Conservation (phyloP, 83 land plant genomes). For the Thuja plicata region DNA sequence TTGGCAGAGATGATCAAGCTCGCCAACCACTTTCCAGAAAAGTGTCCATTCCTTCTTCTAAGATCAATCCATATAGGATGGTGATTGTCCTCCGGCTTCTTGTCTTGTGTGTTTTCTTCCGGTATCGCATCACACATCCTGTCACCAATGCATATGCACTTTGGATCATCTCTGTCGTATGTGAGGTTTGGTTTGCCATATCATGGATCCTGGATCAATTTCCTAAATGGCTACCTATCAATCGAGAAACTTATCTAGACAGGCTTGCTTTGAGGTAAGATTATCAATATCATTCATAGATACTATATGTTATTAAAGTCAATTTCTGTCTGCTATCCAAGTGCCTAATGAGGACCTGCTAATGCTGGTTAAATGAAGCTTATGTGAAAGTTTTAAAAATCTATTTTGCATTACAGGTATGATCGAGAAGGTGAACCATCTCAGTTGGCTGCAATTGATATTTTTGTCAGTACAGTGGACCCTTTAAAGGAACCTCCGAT, state of each 20-base stretch:
- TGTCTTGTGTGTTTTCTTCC: slow-evolving; percentile 43
- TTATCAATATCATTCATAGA: not conserved
- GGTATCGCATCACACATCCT: slow-evolving; percentile 56
- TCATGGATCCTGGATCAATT: slow-evolving; percentile 77
- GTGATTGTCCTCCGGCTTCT: slow-evolving; percentile 52
- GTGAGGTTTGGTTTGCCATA: slow-evolving; percentile 67
- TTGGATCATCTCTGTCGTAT: slow-evolving; percentile 61
- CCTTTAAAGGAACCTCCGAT: slow-evolving; percentile 81
- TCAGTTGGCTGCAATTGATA: slow-evolving; percentile 83
- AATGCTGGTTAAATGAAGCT: not conserved
- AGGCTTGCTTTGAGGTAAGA: slow-evolving; percentile 64
- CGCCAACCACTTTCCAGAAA: slow-evolving; percentile 62
- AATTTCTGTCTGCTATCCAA: not conserved
- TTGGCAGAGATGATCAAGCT: slow-evolving; percentile 55
- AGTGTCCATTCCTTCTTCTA: slow-evolving; percentile 49
- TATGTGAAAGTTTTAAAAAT: not conserved
- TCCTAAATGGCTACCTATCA: slow-evolving; percentile 79
- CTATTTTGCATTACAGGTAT: slow-evolving; percentile 44
- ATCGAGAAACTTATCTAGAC: slow-evolving; percentile 80
- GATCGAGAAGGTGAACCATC: slow-evolving; percentile 87
- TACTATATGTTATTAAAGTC: not conserved
- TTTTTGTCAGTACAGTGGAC: slow-evolving; percentile 84
- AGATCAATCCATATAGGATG: slow-evolving; percentile 61
- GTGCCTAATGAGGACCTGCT: not conserved
- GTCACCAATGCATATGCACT: slow-evolving; percentile 47